Evolutionary conservation across 306 rosid species (phyloP).

Genomic region (Cicer chorassanicum): DNA sequence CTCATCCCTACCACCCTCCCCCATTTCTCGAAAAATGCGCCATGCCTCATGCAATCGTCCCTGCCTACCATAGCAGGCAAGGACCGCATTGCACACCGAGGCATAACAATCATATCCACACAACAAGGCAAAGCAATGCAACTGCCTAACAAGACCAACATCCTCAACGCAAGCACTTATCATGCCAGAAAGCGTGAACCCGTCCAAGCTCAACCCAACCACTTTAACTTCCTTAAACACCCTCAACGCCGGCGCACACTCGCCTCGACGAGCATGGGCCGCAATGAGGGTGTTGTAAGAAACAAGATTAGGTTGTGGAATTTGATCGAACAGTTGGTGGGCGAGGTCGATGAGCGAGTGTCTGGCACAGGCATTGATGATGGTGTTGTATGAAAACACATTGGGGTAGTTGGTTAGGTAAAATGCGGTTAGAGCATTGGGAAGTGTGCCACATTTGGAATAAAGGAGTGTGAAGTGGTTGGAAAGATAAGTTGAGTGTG

Average conservation of each 20-base stretch:
- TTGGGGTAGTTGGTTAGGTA: slow-evolving; percentile 47
- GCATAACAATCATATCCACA: slow-evolving; percentile 66
- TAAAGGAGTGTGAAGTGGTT: slow-evolving; percentile 55
- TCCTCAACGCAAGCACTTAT: slow-evolving; percentile 46
- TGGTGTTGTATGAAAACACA: slow-evolving; percentile 73
- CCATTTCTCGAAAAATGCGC: slow-evolving; percentile 58
- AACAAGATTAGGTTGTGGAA: slow-evolving; percentile 54
- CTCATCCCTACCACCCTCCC: slow-evolving; percentile 60
- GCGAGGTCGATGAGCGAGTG: slow-evolving; percentile 42
- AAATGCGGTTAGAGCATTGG: slow-evolving; percentile 39
- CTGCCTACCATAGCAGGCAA: slow-evolving; percentile 60
- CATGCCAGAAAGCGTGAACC: slow-evolving; percentile 70
- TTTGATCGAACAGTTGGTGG: slow-evolving; percentile 52
- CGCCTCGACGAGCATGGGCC: slow-evolving; percentile 63
- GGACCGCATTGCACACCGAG: slow-evolving; percentile 66
- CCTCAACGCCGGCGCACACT: slow-evolving; percentile 48
- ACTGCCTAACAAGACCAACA: slow-evolving; percentile 57
- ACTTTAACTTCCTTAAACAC: slow-evolving; percentile 58
- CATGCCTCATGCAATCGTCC: slow-evolving; percentile 54
- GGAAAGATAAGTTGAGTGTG: slow-evolving; percentile 52
- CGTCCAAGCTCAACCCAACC: slow-evolving; percentile 57
- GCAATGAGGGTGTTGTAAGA: slow-evolving; percentile 59
- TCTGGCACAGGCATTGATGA: slow-evolving; percentile 55
- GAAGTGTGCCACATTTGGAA: slow-evolving; percentile 54
- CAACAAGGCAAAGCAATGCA: slow-evolving; percentile 50